These are phyloP conservation scores for Maudiozyma pseudohumilis DNA, from an alignment of 805 yeast species.

Conservation along the genomic window DNA sequence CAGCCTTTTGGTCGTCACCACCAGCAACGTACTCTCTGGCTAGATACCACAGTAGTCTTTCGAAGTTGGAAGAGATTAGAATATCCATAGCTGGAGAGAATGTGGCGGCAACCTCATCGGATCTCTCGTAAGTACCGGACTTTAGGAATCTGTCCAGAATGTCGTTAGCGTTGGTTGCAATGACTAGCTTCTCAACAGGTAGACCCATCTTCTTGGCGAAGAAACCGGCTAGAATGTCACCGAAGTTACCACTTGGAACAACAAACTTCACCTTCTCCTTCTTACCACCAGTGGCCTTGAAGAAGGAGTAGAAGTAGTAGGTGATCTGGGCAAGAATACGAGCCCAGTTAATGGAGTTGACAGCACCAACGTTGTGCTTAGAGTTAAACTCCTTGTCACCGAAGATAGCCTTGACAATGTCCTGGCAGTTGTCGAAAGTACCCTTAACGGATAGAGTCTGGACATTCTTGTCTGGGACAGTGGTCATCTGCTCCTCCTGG, in stretches of 20 bases:
- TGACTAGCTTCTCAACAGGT: constrained; percentile 75
- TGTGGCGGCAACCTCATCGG: constrained; percentile 70
- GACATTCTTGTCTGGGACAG: constrained; percentile 84
- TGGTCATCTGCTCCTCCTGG: constrained; percentile 98
- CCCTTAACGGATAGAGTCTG: constrained; percentile 94
- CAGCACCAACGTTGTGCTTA: constrained; percentile 92
- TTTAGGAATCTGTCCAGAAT: constrained; percentile 87
- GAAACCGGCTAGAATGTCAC: constrained; percentile 95
- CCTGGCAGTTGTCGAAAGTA: constrained; percentile 97
- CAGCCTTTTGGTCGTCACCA: constrained; percentile 58
- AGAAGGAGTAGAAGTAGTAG: constrained; percentile 88
- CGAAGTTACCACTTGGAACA: constrained; percentile 97
- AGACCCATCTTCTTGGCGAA: constrained; percentile 93
- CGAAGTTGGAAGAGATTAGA: constrained; percentile 88
- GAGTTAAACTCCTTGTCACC: constrained; percentile 82
- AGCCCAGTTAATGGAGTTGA: constrained; percentile 98
- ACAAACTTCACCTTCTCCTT: constrained; percentile 61
- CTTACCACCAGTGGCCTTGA: constrained; percentile 42
- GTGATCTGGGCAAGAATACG: constrained; percentile 96
- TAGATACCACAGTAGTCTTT: constrained; percentile 90
- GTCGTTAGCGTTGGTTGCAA: constrained; percentile 94
- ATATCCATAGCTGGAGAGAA: constrained; percentile 98
- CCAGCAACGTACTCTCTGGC: constrained; percentile 59
- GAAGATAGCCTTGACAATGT: constrained; percentile 84
- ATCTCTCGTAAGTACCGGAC: constrained; percentile 76